phyloP scores from a whole-genome alignment of 768 basidiomycete genomes.

The Amyloporia xantha region DNA sequence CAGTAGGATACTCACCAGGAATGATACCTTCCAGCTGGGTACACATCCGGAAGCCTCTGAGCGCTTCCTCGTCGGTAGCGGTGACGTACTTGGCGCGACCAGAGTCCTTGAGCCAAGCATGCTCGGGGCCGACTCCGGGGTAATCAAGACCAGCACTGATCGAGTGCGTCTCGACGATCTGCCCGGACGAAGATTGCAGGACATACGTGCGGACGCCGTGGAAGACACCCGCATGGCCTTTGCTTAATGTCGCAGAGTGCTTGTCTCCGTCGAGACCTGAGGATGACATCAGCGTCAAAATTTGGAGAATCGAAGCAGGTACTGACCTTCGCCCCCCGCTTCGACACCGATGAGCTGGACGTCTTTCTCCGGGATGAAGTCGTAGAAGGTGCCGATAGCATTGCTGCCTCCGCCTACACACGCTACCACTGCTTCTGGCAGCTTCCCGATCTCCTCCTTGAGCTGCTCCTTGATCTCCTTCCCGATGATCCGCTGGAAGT shows the following conservation, averaged over 20 bases:
- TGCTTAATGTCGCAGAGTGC: slow-evolving; percentile 91
- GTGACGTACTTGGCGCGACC: slow-evolving; percentile 89
- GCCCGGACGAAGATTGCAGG: slow-evolving; percentile 80
- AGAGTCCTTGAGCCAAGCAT: slow-evolving; percentile 94
- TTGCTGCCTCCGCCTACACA: slow-evolving; percentile 98
- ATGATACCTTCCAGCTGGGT: slow-evolving; percentile 97
- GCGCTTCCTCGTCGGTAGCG: slow-evolving; percentile 90
- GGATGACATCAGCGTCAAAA: not conserved
- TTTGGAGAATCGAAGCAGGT: not conserved
- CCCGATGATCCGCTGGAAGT: slow-evolving; percentile 95
- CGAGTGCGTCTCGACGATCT: slow-evolving; percentile 96
- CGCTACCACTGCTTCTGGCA: slow-evolving; percentile 91
- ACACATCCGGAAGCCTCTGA: slow-evolving; percentile 85
- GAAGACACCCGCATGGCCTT: slow-evolving; percentile 88
- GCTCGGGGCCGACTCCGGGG: slow-evolving; percentile 97
- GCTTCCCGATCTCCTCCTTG: slow-evolving; percentile 62
- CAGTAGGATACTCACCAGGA: slow-evolving; percentile 68
- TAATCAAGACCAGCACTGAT: slow-evolving; percentile 96
- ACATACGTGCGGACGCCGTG: slow-evolving; percentile 97
- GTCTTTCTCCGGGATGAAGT: slow-evolving; percentile 84
- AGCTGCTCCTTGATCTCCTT: slow-evolving; percentile 91
- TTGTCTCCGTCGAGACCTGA: slow-evolving; percentile 73
- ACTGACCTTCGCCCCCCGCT: slow-evolving; percentile 89
- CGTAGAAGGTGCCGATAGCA: slow-evolving; percentile 96
- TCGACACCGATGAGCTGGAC: slow-evolving; percentile 92